A percentile compares a stretch with the other conserved stretches of the same genome.
Conservation (phyloP, 2,329 filamentous ascomycete genomes). For the Botrytis fragariae region DNA sequence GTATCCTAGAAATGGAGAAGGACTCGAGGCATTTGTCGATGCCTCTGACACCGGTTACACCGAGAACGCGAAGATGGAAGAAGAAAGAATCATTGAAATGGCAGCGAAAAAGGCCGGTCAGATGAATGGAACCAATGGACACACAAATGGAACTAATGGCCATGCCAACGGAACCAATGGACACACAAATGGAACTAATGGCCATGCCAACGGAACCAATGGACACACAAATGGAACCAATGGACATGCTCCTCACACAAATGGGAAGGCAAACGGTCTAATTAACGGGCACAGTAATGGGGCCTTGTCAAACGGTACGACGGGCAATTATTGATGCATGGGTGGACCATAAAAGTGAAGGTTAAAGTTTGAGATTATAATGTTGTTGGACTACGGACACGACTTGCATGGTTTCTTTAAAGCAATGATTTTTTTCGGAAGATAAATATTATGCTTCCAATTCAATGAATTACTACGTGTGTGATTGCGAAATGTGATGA, state of each 20-base stretch:
- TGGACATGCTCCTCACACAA: not conserved
- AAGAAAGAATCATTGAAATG: constrained; percentile 30
- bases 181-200: not conserved
- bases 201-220: constrained; percentile 24
- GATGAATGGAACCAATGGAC: constrained; percentile 29
- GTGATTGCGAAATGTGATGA: not conserved
- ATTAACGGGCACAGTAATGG: not conserved
- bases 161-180: not conserved
- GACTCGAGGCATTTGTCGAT: constrained; percentile 68
- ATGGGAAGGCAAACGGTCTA: not conserved
- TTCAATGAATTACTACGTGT: too few relatives aligned
- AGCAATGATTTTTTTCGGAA: not conserved
- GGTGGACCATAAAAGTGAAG: not conserved
- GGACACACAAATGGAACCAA: constrained; percentile 20
- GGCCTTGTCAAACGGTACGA: constrained; percentile 4
- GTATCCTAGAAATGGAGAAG: constrained; percentile 62
- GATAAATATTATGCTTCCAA: not conserved
- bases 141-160: constrained; percentile 5
- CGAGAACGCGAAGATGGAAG: constrained; percentile 33
- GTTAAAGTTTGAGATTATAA: not conserved
- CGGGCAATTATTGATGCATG: constrained; percentile 1
- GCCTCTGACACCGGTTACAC: constrained; percentile 62
- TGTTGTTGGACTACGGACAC: not conserved
- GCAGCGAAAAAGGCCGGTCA: constrained; percentile 30
- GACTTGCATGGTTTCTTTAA: not conserved